These are phyloP conservation scores for Euptelea pleiosperma DNA, from an alignment of 164 flowering plant species.

Conservation along the genomic window DNA sequence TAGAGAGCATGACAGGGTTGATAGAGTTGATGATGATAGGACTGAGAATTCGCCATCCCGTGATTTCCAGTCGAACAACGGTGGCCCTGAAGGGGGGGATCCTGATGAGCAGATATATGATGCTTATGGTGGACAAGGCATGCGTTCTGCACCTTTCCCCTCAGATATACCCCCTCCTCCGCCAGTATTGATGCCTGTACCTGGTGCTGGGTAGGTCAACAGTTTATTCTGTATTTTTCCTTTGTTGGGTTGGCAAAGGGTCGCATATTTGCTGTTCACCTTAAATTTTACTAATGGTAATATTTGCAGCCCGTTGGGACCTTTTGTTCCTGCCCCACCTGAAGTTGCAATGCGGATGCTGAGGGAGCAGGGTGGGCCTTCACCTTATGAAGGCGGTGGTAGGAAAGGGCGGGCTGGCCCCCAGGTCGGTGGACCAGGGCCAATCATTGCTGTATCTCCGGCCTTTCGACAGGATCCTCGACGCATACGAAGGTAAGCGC, in stretches of 20 bases:
- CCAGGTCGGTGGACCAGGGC: constrained; percentile 54
- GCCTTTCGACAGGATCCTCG: constrained; percentile 91
- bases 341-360: constrained; percentile 97
- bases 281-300: constrained; percentile 7
- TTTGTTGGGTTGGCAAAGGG: neutral
- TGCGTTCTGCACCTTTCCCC: constrained; percentile 60
- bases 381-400: constrained; percentile 70
- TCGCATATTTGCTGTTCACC: neutral
- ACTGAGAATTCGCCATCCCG: constrained; percentile 59
- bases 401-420: constrained; percentile 67
- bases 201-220: constrained; percentile 95
- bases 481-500: constrained; percentile 69
- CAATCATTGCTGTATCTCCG: constrained; percentile 62
- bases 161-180: constrained; percentile 85
- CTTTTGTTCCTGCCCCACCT: constrained; percentile 99
- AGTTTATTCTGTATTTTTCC: neutral
- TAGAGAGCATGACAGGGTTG: constrained; percentile 51
- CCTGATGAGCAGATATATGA: constrained; percentile 76
- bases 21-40: constrained; percentile 61
- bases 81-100: constrained; percentile 58
- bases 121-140: constrained; percentile 72
- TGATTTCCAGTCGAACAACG: constrained; percentile 51
- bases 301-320: constrained; percentile 84
- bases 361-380: constrained; percentile 86
- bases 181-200: constrained; percentile 97